Base-by-base conservation (phyloP, 2,329 filamentous ascomycete species). In the Fonsecaea erecta region DNA sequence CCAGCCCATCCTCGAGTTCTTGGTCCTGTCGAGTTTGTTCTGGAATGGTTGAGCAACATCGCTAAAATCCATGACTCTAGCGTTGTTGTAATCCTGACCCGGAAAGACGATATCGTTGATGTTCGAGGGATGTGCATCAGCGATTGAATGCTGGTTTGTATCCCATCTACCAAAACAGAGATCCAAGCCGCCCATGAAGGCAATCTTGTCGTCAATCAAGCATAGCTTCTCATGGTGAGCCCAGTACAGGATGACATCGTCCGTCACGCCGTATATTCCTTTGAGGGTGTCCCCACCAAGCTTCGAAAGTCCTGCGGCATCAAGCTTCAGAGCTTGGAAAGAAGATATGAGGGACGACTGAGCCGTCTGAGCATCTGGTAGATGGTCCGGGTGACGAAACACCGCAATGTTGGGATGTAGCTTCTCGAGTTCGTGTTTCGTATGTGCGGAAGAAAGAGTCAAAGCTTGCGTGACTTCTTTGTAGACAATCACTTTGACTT, bases 41-140 rank as follows among this genome's bases (percentile, higher is more conserved):
- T 93, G 86, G 68, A 94, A 85, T 86, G 89, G 96, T 67, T 95
- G 85, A 21, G 85, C 78, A 24, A 94, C 90, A 71, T 92, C 87
- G 52, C 88, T 83, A 76, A 95, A 94, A 76, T 95, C 93, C 75
- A 90, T 90, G 35, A 96, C 87, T 58, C 84, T 73, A 26, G 92
- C 92, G 71, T 97, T 96, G 79, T 97, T 97, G 81, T 91, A 97
- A 73, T 97, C 93, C 74, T 97, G 93, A 0, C 93, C 93, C 0
- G 92, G 91, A 76, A 94, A 97, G 11, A 97, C 77, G 51, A 91
- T 92, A 28, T 85, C 81, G 64, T 92, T 86, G 26, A 96, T 75
- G 75, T 96, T 86, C 2, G 86, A 86, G 0, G 92, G 92, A 74
- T 97, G 93, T 14, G 88, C 88, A 77, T 96, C 92, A 3, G 92